Conservation (phyloP, 495 filamentous ascomycete species). For the Lophium mytilinum region DNA sequence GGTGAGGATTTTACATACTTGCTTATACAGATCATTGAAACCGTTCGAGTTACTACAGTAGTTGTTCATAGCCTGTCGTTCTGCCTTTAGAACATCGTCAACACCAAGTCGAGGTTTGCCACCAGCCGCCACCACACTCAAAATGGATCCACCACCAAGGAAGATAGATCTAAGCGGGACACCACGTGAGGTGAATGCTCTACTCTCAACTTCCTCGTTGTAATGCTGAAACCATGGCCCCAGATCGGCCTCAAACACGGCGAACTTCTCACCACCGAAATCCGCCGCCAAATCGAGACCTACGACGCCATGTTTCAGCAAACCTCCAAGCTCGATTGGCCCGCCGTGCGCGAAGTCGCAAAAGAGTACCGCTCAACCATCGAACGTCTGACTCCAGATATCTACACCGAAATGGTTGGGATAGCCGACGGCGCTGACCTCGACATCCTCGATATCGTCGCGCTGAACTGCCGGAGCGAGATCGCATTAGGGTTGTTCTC, state of each 20-base stretch:
- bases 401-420: constrained; percentile 29
- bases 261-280: not conserved
- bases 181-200: not conserved
- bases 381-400: not conserved
- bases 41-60: no score
- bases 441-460: constrained; percentile 50
- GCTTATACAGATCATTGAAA: no score
- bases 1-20: no score
- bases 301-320: not conserved
- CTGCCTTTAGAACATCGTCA: no score
- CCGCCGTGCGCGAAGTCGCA: not conserved
- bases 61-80: no score
- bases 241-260: not conserved
- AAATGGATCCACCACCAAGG: not conserved
- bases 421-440: constrained; percentile 52
- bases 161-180: not conserved
- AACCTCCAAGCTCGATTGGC: not conserved
- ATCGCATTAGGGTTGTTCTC: constrained; percentile 55
- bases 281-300: not conserved
- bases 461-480: constrained; percentile 60
- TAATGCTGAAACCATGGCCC: not conserved
- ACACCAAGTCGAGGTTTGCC: no score
- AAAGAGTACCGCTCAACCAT: not conserved
- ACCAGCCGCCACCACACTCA: no score
- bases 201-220: not conserved